These are phyloP conservation scores for Xylariaceae sp. DNA, from an alignment of 2,329 filamentous ascomycete genomes.

Conservation along the genomic window DNA sequence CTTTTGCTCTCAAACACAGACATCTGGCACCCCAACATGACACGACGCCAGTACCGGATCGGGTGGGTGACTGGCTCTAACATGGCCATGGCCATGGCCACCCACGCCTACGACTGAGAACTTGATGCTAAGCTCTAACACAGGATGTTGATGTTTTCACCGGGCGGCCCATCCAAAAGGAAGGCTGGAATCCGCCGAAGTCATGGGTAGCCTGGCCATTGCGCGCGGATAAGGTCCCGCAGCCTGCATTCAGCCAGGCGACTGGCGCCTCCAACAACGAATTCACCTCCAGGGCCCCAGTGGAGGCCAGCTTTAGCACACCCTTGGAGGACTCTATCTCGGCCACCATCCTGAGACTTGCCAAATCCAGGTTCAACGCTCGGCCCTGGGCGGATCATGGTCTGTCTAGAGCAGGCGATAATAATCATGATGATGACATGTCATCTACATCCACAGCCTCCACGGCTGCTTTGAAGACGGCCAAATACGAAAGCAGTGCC, in stretches of 20 bases:
- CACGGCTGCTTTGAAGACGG: constrained; percentile 6
- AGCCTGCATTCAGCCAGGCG: constrained; percentile 44
- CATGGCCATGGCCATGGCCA: background rate
- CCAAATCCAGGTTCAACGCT: constrained; percentile 59
- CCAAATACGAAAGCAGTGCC: constrained; percentile 12
- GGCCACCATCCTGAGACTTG: constrained; percentile 60
- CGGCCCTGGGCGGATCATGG: constrained; percentile 29
- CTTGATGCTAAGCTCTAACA: constrained; percentile 3
- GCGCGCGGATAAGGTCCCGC: constrained; percentile 56
- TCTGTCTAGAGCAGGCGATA: background rate
- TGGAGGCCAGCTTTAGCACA: constrained; percentile 47
- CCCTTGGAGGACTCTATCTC: constrained; percentile 67
- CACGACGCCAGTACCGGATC: constrained; percentile 19
- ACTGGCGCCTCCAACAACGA: constrained; percentile 33
- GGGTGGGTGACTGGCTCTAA: constrained; percentile 23
- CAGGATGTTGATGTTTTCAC: constrained; percentile 27
- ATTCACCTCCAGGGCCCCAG: constrained; percentile 42
- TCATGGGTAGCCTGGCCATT: constrained; percentile 87
- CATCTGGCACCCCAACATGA: constrained; percentile 3
- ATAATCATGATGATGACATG: constrained; percentile 13
- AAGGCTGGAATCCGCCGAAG: constrained; percentile 49
- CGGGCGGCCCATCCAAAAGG: constrained; percentile 18
- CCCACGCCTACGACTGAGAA: background rate
- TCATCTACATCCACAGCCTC: constrained; percentile 9
- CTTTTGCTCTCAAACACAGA: constrained; percentile 61